Conservation (phyloP, 2,329 filamentous ascomycete species). For the Emmonsia crescens region DNA sequence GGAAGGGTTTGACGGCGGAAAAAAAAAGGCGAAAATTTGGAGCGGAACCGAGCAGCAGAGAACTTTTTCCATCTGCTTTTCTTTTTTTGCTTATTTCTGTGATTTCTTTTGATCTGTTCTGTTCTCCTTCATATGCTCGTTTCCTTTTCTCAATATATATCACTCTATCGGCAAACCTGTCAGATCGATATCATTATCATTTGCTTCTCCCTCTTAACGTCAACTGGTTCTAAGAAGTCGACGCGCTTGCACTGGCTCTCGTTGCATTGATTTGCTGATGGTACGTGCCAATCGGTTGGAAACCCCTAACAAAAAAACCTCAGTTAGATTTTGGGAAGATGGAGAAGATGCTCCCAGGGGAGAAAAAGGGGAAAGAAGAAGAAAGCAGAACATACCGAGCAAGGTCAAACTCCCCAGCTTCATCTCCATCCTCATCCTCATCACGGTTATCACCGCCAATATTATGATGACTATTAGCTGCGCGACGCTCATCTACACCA, state of each 20-base stretch:
- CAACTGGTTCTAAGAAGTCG: constrained; percentile 8
- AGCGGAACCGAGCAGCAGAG: too few species aligned
- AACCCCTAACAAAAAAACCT: constrained; percentile 26
- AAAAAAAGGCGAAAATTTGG: too few species aligned
- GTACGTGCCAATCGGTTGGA: constrained; percentile 39
- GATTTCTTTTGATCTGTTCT: neutral
- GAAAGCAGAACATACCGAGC: constrained; percentile 27
- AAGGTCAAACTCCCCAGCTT: constrained; percentile 36
- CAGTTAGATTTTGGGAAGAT: neutral
- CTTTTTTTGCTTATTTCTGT: neutral
- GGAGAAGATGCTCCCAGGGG: neutral
- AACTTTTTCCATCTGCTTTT: neutral
- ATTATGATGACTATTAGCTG: neutral
- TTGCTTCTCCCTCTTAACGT: neutral
- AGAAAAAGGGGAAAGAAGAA: neutral
- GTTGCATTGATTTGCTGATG: constrained; percentile 30
- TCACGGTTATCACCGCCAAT: constrained; percentile 6
- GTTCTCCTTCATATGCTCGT: neutral
- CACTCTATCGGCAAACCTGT: neutral
- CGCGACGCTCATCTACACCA: constrained; percentile 1
- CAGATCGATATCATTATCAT: neutral
- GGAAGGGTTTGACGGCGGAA: too few species aligned
- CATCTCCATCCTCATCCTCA: constrained; percentile 25
- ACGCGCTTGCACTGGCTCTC: constrained; percentile 12
- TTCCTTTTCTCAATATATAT: neutral